phyloP scores from a whole-genome alignment of 2,329 filamentous ascomycete species.

The Cladosporium sp. region DNA sequence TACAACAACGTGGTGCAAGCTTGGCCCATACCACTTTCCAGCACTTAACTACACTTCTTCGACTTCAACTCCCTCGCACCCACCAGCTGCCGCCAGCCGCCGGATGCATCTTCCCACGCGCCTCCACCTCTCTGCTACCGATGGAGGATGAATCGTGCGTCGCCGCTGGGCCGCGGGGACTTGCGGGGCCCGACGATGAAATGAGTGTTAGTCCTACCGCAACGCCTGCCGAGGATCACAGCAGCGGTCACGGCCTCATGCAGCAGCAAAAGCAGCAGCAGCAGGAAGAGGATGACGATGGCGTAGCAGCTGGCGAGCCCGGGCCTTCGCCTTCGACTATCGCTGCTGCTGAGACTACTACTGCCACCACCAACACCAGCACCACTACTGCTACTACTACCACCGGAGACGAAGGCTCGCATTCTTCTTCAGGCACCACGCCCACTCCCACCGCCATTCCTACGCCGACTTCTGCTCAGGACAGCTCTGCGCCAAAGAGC shows the following conservation, averaged over 20 bases:
- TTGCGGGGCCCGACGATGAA: not conserved
- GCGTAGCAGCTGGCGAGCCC: conserved; percentile 1
- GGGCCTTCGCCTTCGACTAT: not conserved
- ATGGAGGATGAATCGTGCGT: conserved; percentile 4
- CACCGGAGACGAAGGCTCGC: conserved; percentile 2
- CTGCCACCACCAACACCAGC: not conserved
- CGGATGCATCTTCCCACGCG: not conserved
- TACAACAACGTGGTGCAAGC: too few species aligned
- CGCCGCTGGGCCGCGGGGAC: not conserved
- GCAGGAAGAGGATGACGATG: conserved; percentile 6
- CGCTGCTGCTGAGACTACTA: not conserved
- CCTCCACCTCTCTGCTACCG: not conserved
- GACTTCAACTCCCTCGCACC: not conserved
- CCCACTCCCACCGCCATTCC: not conserved
- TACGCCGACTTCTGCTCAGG: not conserved
- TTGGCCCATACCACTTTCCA: too few species aligned
- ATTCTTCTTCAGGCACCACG: not conserved
- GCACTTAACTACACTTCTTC: too few species aligned
- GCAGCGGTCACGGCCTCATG: conserved; percentile 8
- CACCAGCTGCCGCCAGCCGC: not conserved
- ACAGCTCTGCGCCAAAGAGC: not conserved
- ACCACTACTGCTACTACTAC: not conserved
- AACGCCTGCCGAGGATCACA: conserved; percentile 9
- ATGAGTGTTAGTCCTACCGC: conserved; percentile 1
- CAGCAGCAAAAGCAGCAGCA: conserved; percentile 3